These are phyloP conservation scores for Neurospora sp. DNA, from an alignment of 495 filamentous ascomycete genomes.

Conservation along the genomic window DNA sequence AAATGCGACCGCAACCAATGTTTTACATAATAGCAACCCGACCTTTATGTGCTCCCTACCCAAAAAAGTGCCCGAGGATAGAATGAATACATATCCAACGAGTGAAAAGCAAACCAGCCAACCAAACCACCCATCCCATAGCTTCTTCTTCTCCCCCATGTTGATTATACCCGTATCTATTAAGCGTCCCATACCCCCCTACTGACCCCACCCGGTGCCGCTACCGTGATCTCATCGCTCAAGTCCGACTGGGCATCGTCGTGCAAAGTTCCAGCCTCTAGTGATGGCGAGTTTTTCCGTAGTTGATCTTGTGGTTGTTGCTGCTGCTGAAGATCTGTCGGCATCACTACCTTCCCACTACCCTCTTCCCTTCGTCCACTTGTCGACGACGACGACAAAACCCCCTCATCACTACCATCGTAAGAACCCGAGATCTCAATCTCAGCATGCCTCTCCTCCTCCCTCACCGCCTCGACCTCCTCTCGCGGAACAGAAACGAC, in stretches of 20 bases:
- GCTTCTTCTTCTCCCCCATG: not conserved
- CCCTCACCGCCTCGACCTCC: not conserved
- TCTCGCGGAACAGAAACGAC: not conserved
- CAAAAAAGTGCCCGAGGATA: too few species aligned
- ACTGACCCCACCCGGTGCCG: not conserved
- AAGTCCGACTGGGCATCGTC: not conserved
- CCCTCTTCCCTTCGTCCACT: not conserved
- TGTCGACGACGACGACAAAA: not conserved
- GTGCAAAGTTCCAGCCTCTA: not conserved
- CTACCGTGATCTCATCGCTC: not conserved
- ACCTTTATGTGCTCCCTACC: too few species aligned
- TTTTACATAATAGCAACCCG: too few species aligned
- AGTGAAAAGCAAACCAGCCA: not conserved
- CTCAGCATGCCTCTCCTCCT: not conserved
- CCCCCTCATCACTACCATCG: not conserved
- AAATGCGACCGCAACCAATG: not conserved
- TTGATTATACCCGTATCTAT: not conserved
- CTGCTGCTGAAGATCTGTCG: not conserved
- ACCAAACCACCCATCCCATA: not conserved
- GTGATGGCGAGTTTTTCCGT: not conserved
- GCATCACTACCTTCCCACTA: not conserved
- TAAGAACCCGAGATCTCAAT: not conserved
- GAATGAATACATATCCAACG: too few species aligned
- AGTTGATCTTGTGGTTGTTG: not conserved
- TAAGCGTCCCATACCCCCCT: not conserved